Conservation (phyloP, 257 asterid species). For the Penstemon barbatus region DNA sequence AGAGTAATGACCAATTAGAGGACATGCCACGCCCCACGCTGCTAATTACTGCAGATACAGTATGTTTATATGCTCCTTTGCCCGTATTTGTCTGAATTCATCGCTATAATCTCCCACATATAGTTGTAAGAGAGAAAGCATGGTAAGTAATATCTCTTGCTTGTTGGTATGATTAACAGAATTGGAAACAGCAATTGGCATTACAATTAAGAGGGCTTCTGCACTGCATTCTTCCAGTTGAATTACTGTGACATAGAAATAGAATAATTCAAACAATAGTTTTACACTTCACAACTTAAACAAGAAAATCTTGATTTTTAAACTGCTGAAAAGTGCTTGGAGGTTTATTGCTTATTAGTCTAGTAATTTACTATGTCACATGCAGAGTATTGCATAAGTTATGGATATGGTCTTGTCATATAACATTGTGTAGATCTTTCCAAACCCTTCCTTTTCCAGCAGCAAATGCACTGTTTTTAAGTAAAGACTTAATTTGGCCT, state of each 20-base stretch:
- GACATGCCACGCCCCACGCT: conserved; percentile 48
- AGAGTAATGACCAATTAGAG: conserved; percentile 36
- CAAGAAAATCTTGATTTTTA: background rate
- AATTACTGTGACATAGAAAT: background rate
- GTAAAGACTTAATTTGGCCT: background rate
- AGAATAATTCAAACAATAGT: background rate
- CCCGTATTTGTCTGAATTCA: background rate
- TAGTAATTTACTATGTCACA: background rate
- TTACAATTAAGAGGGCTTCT: background rate
- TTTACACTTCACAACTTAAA: background rate
- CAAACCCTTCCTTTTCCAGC: background rate
- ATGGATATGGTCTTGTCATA: background rate
- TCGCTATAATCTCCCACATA: background rate
- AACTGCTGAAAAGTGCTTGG: background rate
- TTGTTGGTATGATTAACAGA: background rate
- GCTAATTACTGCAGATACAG: conserved; percentile 89
- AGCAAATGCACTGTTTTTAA: background rate
- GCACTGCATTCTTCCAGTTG: background rate
- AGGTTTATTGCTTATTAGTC: background rate
- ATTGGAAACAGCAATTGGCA: background rate
- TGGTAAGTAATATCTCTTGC: no score
- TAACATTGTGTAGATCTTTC: conserved; percentile 3
- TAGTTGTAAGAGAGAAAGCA: background rate
- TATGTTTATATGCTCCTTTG: conserved; percentile 37
- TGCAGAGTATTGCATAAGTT: background rate